Conservation (phyloP, 257 asterid species). For the Gardenia jasminoides region DNA sequence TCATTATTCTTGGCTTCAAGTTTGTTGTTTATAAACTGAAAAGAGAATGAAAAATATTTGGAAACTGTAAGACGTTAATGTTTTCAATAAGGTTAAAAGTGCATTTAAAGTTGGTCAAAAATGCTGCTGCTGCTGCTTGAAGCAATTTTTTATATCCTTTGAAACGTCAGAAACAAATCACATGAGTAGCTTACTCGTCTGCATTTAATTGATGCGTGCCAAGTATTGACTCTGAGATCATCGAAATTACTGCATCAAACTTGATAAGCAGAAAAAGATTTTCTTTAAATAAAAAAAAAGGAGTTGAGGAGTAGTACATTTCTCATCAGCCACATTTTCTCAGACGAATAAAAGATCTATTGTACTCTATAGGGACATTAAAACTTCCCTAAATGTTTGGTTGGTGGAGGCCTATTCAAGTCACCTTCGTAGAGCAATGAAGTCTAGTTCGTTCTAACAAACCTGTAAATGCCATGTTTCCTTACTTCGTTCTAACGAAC, state of each 20-base stretch:
- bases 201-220: conserved; percentile 6
- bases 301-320: neutral
- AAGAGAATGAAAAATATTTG: neutral
- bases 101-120: neutral
- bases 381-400: conserved; percentile 23
- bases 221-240: conserved; percentile 1
- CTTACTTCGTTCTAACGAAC: conserved; percentile 26
- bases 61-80: too few relatives aligned
- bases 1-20: neutral
- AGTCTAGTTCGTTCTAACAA: conserved; percentile 21
- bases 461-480: conserved; percentile 20
- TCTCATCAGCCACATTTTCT: neutral
- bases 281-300: neutral
- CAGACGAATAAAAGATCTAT: neutral
- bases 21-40: too few relatives aligned
- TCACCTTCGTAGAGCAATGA: conserved; percentile 1
- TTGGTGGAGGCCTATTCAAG: conserved; percentile 29
- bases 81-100: too few relatives aligned
- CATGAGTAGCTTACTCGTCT: neutral
- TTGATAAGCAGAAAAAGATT: neutral
- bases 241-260: neutral
- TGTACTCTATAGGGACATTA: conserved; percentile 13
- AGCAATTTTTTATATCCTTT: conserved; percentile 1
- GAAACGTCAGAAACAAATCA: conserved; percentile 4
- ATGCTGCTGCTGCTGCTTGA: neutral